These are phyloP conservation scores for Sugiyamaella novakii DNA, from an alignment of 1,139 yeast genomes.

Conservation along the genomic window DNA sequence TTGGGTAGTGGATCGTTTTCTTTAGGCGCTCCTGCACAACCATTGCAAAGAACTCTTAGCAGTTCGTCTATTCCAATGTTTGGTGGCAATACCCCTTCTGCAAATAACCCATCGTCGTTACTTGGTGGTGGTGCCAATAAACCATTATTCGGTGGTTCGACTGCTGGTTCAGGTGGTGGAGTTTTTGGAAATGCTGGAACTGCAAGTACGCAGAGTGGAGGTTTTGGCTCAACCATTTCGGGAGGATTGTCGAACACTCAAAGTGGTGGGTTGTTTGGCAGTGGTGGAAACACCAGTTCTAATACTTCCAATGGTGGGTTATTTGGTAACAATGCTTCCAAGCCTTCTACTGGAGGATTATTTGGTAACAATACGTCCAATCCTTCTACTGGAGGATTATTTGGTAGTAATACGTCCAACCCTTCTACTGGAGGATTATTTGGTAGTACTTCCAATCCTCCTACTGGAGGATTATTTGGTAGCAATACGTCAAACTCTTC, in stretches of 20 bases:
- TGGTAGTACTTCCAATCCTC: slow-evolving; percentile 31
- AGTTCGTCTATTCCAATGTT: slow-evolving; percentile 8
- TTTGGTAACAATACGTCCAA: slow-evolving; percentile 39
- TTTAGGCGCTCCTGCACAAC: slow-evolving; percentile 19
- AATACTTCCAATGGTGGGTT: slow-evolving; percentile 27
- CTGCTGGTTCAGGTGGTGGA: slow-evolving; percentile 23
- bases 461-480: slow-evolving; percentile 28
- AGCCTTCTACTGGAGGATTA: slow-evolving; percentile 34
- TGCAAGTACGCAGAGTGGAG: background rate
- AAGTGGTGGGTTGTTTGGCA: slow-evolving; percentile 26
- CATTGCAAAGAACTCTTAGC: slow-evolving; percentile 16
- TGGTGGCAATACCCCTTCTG: background rate
- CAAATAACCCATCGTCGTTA: background rate
- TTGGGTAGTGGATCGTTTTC: background rate
- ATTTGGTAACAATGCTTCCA: slow-evolving; percentile 23
- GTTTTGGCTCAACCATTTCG: background rate
- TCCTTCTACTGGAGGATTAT: slow-evolving; percentile 3
- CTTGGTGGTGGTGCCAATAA: slow-evolving; percentile 1
- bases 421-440: slow-evolving; percentile 25
- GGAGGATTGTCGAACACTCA: background rate
- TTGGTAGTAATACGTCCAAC: slow-evolving; percentile 1
- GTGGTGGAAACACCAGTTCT: slow-evolving; percentile 19
- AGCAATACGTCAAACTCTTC: slow-evolving; percentile 19
- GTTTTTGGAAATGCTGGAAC: slow-evolving; percentile 23
- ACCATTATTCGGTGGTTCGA: background rate